Conservation (phyloP, 192 early-diverging fungal genomes). For the Coemansia sp. region DNA sequence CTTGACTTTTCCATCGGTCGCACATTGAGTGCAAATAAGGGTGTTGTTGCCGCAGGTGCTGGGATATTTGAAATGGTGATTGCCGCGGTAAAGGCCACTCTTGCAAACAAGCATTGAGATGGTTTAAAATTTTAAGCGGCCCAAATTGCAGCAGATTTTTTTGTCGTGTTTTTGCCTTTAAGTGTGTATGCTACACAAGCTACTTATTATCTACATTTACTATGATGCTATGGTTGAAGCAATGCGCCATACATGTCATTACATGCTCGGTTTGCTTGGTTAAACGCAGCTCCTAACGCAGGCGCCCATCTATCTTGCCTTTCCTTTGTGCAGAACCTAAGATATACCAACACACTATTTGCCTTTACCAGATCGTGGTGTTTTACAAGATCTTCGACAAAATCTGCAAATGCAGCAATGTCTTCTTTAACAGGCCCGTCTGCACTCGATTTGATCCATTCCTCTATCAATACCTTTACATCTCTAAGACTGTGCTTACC, state of each 20-base stretch:
- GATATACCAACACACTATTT: conserved; percentile 12
- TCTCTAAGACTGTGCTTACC: conserved; percentile 18
- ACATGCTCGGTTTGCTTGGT: conserved; percentile 19
- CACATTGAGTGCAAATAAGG: conserved; percentile 79
- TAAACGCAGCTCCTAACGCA: conserved; percentile 10
- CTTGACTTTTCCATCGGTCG: conserved; percentile 90
- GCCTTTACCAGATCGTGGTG: conserved; percentile 20
- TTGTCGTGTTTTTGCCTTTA: conserved; percentile 5
- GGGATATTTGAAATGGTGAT: conserved; percentile 75
- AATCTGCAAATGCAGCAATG: conserved; percentile 29
- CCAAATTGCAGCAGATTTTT: background rate
- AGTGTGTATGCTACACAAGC: conserved; percentile 6
- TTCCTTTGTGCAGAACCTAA: conserved; percentile 11
- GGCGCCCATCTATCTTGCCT: conserved; percentile 9
- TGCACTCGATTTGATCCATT: conserved; percentile 21
- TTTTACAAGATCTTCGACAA: conserved; percentile 30
- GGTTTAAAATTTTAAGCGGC: background rate
- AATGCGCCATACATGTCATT: conserved; percentile 28
- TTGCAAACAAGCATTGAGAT: conserved; percentile 18
- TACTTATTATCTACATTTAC: background rate
- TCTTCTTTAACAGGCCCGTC: conserved; percentile 31
- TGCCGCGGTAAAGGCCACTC: conserved; percentile 65
- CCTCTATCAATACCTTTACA: conserved; percentile 19
- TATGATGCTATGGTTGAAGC: conserved; percentile 7
- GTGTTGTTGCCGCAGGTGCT: conserved; percentile 80